Evolutionary conservation across 1,284 basidiomycete genomes (phyloP), one percentile per base, ranked within the genome.

Genomic region (Trametes sp.): DNA sequence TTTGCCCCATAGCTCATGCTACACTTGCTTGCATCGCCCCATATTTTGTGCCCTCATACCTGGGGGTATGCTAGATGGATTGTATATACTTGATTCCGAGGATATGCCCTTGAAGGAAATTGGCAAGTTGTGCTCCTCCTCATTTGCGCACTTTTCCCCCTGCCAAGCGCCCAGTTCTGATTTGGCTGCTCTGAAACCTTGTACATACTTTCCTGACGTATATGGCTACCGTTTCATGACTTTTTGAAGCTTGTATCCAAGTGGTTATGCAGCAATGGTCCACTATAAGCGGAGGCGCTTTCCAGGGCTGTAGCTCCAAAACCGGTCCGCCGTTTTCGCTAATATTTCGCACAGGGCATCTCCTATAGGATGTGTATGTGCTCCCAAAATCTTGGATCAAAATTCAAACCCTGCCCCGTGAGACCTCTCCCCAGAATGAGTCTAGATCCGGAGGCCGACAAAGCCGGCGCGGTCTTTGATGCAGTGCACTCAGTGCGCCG

Each of bases 1-100:
- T 45, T 45, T 23, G 42, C 42, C 42, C 24, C 42, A 45, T 45
- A 45, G 14, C 42, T 45, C 42, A 45, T 45, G 42, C 42, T 45
- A 45, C 14, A 23, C 14, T 26, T 16, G 24, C 24, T 26, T 14
- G 2, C 42, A 23, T 13, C 13, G 42, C 24, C 10, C 42, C 42
- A 45, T 9, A 45, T 45, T 21, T 16, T 45, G 13, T 45, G 13
- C n/a, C 42, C 42, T 7, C n/a, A 23, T 26, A 23, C 24, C 42
- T 23, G n/a, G 42, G 10, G n/a, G 14, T 23, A 45, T 45, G 42
- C 42, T 45, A 4, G 8, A 45, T 26, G 24, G n/a, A 45, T 23
- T 45, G 42, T 45, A 45, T 45, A 45, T 45, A 45, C 42, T 45
- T n/a, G 23, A 45, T 23, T 45, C 6, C 24, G n/a, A 4, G 23